Evolutionary conservation across 2,329 filamentous ascomycete genomes (phyloP).

Genomic region (Calonectria honghensis): DNA sequence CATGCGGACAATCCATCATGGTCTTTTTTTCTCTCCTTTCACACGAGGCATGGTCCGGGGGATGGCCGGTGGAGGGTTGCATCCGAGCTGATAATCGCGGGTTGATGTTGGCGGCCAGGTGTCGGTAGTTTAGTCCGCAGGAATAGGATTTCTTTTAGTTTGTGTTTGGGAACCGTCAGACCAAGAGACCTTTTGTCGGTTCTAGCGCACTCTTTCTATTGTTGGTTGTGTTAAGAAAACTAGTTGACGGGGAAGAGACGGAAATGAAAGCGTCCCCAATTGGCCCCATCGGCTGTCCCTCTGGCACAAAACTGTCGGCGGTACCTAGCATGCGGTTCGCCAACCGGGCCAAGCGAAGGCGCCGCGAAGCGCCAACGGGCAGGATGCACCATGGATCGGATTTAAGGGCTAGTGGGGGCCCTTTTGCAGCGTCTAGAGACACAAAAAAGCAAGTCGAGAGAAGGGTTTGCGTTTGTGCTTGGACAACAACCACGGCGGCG

Average conservation of each 20-base stretch:
- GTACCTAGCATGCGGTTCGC: slow-evolving; percentile 17
- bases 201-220: background rate
- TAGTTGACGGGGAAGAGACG: slow-evolving; percentile 20
- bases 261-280: slow-evolving; percentile 6
- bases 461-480: background rate
- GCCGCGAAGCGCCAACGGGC: slow-evolving; percentile 17
- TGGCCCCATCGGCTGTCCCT: background rate
- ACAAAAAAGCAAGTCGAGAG: background rate
- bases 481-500: background rate
- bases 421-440: background rate
- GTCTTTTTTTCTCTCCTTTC: background rate
- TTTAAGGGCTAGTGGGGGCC: slow-evolving; percentile 31
- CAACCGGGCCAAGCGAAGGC: slow-evolving; percentile 38
- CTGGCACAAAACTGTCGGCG: slow-evolving; percentile 19
- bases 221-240: background rate
- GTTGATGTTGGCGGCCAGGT: background rate
- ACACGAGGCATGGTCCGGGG: slow-evolving; percentile 16
- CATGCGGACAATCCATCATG: slow-evolving; percentile 20
- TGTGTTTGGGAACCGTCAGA: background rate
- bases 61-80: slow-evolving; percentile 30
- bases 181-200: slow-evolving; percentile 9
- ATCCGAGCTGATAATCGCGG: slow-evolving; percentile 29
- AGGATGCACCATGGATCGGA: slow-evolving; percentile 34
- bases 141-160: slow-evolving; percentile 13
- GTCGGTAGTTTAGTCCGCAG: slow-evolving; percentile 9